Percentiles rank a stretch among this genome's conserved stretches.
Conservation (phyloP, 345 rosid species). For the Orychophragmus violaceus region DNA sequence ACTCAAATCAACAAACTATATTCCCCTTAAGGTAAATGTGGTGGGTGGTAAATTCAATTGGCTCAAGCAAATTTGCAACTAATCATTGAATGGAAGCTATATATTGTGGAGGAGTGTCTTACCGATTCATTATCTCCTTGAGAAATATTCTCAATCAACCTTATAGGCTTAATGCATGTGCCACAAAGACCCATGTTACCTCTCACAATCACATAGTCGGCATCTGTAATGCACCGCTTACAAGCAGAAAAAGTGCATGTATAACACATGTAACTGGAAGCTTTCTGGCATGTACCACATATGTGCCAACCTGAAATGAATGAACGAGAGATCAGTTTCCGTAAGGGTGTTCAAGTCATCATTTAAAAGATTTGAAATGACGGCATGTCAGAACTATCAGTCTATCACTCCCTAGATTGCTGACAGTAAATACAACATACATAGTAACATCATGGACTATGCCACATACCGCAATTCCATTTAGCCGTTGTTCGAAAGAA, state of each 20-base stretch:
- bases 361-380: neutral
- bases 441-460: constrained; percentile 7
- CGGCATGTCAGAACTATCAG: neutral
- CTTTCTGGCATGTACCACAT: constrained; percentile 76
- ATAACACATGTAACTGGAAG: constrained; percentile 86
- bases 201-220: constrained; percentile 75
- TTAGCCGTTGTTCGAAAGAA: constrained; percentile 80
- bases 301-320: constrained; percentile 87
- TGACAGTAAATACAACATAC: neutral
- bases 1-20: constrained; percentile 9
- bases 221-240: constrained; percentile 82
- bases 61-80: neutral
- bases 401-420: neutral
- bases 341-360: neutral
- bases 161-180: constrained; percentile 74
- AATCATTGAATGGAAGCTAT: neutral
- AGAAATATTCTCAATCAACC: constrained; percentile 72
- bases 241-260: constrained; percentile 95
- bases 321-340: neutral
- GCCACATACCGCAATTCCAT: constrained; percentile 90
- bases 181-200: constrained; percentile 91
- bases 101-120: constrained; percentile 23
- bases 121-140: constrained; percentile 59
- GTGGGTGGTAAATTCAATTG: neutral
- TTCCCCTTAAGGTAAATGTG: neutral